Evolutionary conservation across 2,329 filamentous ascomycete species (phyloP).

Genomic region (Rhinocladiella mackenziei): DNA sequence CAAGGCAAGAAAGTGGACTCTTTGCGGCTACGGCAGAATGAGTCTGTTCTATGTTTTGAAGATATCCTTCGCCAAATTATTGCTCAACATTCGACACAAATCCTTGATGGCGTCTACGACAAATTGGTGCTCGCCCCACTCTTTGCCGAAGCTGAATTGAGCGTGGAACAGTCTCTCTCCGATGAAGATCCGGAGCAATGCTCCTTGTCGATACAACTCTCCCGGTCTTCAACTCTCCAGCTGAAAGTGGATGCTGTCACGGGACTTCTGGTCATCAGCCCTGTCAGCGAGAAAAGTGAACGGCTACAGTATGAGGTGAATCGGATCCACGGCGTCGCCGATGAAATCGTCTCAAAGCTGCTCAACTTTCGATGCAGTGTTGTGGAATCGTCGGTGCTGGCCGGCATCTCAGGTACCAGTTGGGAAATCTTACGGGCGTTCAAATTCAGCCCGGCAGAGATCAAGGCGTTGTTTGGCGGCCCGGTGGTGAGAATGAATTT

Average conservation of each 20-base stretch:
- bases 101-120: slow-evolving; percentile 63
- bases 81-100: slow-evolving; percentile 67
- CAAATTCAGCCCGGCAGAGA: slow-evolving; percentile 40
- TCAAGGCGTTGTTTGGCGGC: slow-evolving; percentile 59
- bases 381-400: slow-evolving; percentile 17
- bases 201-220: slow-evolving; percentile 64
- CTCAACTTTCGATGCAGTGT: slow-evolving; percentile 31
- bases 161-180: slow-evolving; percentile 56
- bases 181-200: slow-evolving; percentile 63
- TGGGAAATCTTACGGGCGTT: slow-evolving; percentile 42
- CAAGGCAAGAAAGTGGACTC: slow-evolving; percentile 71
- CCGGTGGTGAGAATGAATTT: slow-evolving; percentile 63
- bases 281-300: slow-evolving; percentile 55
- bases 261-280: slow-evolving; percentile 68
- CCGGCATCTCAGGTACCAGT: slow-evolving; percentile 20
- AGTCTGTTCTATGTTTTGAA: slow-evolving; percentile 67
- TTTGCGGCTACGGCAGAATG: slow-evolving; percentile 63
- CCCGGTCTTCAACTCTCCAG: slow-evolving; percentile 56
- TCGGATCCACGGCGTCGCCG: slow-evolving; percentile 41
- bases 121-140: slow-evolving; percentile 58
- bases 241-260: slow-evolving; percentile 72
- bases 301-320: slow-evolving; percentile 65
- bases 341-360: slow-evolving; percentile 36
- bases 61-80: slow-evolving; percentile 68
- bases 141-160: slow-evolving; percentile 58